Percentiles rank a stretch among this genome's conserved stretches.
These are phyloP conservation scores for Moricandia arvensis DNA, from an alignment of 345 rosid genomes.

Conservation along the genomic window DNA sequence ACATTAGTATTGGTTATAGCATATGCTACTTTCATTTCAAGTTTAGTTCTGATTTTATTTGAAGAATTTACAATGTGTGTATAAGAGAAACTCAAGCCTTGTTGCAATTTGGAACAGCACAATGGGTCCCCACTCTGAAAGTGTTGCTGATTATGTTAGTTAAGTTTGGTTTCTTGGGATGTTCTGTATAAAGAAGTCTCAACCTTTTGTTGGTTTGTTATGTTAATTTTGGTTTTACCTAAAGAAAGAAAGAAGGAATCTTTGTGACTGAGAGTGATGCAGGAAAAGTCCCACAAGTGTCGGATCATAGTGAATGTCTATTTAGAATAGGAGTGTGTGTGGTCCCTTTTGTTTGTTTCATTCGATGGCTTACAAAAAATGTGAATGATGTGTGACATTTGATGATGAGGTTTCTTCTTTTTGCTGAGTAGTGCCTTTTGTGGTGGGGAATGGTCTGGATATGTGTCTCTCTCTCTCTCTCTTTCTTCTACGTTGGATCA, in stretches of 20 bases:
- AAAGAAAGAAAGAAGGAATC: slow-evolving; percentile 31
- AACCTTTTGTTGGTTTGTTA: neutral
- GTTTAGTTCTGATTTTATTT: slow-evolving; percentile 1
- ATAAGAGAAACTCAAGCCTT: slow-evolving; percentile 28
- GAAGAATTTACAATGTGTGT: slow-evolving; percentile 18
- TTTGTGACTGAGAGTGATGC: slow-evolving; percentile 27
- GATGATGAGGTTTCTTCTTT: slow-evolving; percentile 26
- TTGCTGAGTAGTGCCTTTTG: slow-evolving; percentile 26
- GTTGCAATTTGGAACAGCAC: slow-evolving; percentile 25
- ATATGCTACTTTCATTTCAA: slow-evolving; percentile 22
- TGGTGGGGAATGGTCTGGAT: slow-evolving; percentile 23
- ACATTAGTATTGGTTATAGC: neutral
- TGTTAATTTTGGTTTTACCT: slow-evolving; percentile 3
- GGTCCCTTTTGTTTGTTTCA: slow-evolving; percentile 36
- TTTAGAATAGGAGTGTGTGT: slow-evolving; percentile 27
- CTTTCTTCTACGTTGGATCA: slow-evolving; percentile 10
- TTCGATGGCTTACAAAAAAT: slow-evolving; percentile 37
- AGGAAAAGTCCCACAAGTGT: slow-evolving; percentile 33
- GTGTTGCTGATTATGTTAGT: slow-evolving; percentile 16
- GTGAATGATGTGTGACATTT: slow-evolving; percentile 36
- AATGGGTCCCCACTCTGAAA: neutral
- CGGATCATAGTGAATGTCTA: slow-evolving; percentile 29
- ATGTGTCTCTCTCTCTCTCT: neutral
- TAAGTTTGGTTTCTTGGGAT: slow-evolving; percentile 22
- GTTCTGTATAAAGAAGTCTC: slow-evolving; percentile 1